Percentiles rank a stretch among this genome's conserved stretches.
These are phyloP conservation scores for Pseudocercospora fuligena DNA, from an alignment of 2,329 filamentous ascomycete species.

Conservation along the genomic window DNA sequence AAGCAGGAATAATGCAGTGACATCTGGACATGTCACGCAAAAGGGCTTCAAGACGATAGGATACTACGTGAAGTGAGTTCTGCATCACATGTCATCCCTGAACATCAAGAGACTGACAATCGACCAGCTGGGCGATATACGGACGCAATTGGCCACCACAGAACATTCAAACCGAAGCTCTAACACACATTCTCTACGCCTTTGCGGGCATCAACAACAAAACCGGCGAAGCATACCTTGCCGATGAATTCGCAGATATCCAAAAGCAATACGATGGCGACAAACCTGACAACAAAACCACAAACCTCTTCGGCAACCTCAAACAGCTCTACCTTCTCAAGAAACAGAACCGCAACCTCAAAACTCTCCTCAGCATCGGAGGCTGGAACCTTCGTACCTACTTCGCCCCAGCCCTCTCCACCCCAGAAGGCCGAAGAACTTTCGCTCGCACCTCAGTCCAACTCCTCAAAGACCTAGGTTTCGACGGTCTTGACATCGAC, in stretches of 20 bases:
- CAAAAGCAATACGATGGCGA: conserved; percentile 73
- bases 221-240: conserved; percentile 75
- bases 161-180: conserved; percentile 74
- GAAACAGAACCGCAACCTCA: conserved; percentile 74
- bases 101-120: conserved; percentile 16
- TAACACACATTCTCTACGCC: conserved; percentile 87
- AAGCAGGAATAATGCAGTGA: background rate
- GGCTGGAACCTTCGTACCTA: conserved; percentile 82
- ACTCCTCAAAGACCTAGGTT: conserved; percentile 78
- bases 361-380: conserved; percentile 79
- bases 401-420: conserved; percentile 71
- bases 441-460: conserved; percentile 75
- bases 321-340: conserved; percentile 78
- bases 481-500: conserved; percentile 59
- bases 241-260: conserved; percentile 69
- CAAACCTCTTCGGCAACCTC: conserved; percentile 67
- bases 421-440: conserved; percentile 61
- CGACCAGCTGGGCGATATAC: conserved; percentile 56
- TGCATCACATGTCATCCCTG: background rate
- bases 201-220: conserved; percentile 84
- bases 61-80: conserved; percentile 67
- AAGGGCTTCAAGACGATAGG: conserved; percentile 69
- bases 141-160: conserved; percentile 80
- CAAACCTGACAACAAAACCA: conserved; percentile 54
- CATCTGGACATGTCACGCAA: conserved; percentile 17